phyloP scores from a whole-genome alignment of 495 filamentous ascomycete genomes.

The Zalerion maritima region DNA sequence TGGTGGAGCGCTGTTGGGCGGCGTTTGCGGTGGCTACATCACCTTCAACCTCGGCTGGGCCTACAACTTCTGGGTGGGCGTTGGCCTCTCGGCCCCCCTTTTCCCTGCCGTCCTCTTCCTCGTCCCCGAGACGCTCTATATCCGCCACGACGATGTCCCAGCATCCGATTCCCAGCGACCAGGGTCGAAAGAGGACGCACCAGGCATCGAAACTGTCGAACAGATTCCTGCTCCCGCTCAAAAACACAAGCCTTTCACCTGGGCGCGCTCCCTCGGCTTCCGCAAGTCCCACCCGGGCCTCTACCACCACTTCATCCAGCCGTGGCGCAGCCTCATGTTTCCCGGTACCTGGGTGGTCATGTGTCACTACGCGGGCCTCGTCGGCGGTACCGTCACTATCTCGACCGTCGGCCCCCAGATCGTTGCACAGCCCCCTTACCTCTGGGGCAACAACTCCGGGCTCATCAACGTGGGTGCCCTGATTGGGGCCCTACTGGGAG shows the following conservation, averaged over 20 bases:
- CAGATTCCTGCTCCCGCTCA: too few species aligned
- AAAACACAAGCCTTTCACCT: constrained; percentile 12
- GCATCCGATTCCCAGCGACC: too few species aligned
- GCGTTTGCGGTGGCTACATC: constrained; percentile 35
- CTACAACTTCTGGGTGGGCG: constrained; percentile 29
- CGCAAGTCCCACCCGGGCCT: too few species aligned
- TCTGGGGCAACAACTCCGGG: constrained; percentile 12
- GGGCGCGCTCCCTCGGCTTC: constrained; percentile 7
- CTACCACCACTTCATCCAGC: constrained; percentile 13
- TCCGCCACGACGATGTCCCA: constrained; percentile 17
- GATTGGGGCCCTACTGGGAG: constrained; percentile 12
- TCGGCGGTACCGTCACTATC: constrained; percentile 13
- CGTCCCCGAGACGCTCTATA: constrained; percentile 41
- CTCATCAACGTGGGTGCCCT: constrained; percentile 15
- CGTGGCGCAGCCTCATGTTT: constrained; percentile 13
- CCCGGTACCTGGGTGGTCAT: constrained; percentile 14
- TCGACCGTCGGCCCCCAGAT: constrained; percentile 15
- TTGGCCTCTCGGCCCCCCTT: constrained; percentile 19
- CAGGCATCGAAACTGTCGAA: too few species aligned
- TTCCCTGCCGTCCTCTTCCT: constrained; percentile 26
- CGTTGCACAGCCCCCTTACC: constrained; percentile 10
- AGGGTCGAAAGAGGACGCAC: too few species aligned
- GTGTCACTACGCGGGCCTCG: constrained; percentile 15
- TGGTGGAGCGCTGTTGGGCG: constrained; percentile 31
- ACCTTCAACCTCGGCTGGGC: constrained; percentile 25